These are phyloP conservation scores for Ceratobasidium sp. DNA, from an alignment of 1,284 basidiomycete genomes.

Conservation along the genomic window DNA sequence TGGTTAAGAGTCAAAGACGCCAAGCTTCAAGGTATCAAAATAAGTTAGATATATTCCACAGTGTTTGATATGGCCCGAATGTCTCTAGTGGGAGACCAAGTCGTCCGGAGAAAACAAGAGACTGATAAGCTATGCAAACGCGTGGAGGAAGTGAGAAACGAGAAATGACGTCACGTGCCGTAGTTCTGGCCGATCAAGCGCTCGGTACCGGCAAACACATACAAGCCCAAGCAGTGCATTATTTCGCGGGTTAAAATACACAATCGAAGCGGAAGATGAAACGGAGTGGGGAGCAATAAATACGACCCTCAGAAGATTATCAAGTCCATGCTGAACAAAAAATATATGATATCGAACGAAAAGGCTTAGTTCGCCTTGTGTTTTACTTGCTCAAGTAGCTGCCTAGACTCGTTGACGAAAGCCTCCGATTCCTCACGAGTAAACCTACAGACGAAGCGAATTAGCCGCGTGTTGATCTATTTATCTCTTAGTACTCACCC, in stretches of 20 bases:
- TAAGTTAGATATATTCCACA: background rate
- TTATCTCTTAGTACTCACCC: constrained; percentile 62
- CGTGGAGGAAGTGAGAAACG: background rate
- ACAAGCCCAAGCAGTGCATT: constrained; percentile 6
- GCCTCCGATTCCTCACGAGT: constrained; percentile 76
- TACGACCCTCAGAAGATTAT: background rate
- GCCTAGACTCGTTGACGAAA: constrained; percentile 68
- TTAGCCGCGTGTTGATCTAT: background rate
- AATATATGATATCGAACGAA: background rate
- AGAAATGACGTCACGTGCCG: constrained; percentile 23
- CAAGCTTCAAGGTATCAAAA: background rate
- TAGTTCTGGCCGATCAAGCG: background rate
- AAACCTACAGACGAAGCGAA: constrained; percentile 63
- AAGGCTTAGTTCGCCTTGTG: constrained; percentile 8
- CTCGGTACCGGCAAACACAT: background rate
- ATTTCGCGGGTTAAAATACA: background rate
- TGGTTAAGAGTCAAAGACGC: background rate
- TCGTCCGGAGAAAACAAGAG: background rate
- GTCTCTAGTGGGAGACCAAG: background rate
- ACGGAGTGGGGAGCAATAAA: constrained; percentile 1
- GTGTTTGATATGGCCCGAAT: background rate
- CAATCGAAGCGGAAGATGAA: background rate
- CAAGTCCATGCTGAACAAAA: background rate
- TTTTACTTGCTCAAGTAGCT: constrained; percentile 45
- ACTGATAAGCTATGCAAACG: background rate